Base-by-base conservation (phyloP, 495 filamentous ascomycete genomes). In the Aspergillus steynii region DNA sequence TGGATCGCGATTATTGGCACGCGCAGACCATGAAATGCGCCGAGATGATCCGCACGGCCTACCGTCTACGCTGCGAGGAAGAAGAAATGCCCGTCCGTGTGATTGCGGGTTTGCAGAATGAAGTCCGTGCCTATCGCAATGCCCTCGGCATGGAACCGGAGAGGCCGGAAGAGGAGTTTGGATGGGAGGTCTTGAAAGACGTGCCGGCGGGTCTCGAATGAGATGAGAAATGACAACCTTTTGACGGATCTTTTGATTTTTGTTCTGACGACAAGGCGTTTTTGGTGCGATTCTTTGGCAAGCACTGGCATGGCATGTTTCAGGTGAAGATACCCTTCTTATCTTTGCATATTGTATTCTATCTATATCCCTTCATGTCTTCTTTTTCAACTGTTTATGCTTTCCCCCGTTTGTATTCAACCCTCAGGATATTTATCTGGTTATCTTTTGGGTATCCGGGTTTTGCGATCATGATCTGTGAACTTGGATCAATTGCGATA, bases 1-100 rank as follows among this genome's bases (percentile, higher is more conserved):
- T 88, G n/a, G 82, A 85, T 60, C 85, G 85, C n/a, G 83, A 86
- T 53, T 79, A 85, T 60, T 88, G 85, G 86, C 85, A 88, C 64
- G 78, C 80, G 6, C 79, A 82, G 62, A 80, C 80, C 47, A 79
- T 83, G 77, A 77, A 78, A 55, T 78, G 76, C 46, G 77, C 79
- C 5, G 77, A 81, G 55, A 83, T 84, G 80, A 75, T 84, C 32
- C 77, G 82, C 9, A 80, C 75, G 27, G 80, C 82, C 2, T 75
- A 82, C 56, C 75, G 76, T 47, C 61, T 84, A 8, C 74, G 81
- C 15, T 81, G 76, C 52, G 78, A 82, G 46, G 81, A 83, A 60
- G 82, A 84, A 27, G 78, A 79, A 28, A 42, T 71, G 29, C 80
- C 79, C 6, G 49, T 81, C n/a, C 75, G 78, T 12, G 65, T 84